Base-by-base conservation (phyloP, 106 monocot genomes). In the Posidonia australis region DNA sequence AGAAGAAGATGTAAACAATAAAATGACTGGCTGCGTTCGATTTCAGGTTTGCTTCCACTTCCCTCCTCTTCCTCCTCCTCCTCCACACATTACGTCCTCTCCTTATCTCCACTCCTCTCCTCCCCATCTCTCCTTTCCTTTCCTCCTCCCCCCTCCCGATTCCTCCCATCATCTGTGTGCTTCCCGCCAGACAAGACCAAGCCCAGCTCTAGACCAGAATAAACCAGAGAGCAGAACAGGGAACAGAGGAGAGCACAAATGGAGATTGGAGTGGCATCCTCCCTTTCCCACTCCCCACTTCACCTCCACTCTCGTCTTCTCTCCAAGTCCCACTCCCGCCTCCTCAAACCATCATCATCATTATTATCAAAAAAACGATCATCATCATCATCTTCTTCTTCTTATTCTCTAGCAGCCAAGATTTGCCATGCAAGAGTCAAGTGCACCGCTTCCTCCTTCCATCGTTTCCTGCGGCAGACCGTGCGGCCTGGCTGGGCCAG, bases 221-320 rank as follows among this genome's bases (percentile, higher is more conserved):
- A 16, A 13, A 17, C 30, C 17, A 16, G 18, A 32, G 20, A 6
- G n/a, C 1, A 10, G 7, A 45, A 20, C 52, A 17, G 52, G 18
- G 20, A 17, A 6, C 55, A 12, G 25, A 12, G 25, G 10, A 22
- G 24, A 55, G 12, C 55, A 42, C 41, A 42, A 5, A 62, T 62
- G 61, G 61, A 62, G 20, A 20, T 62, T 18, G 61, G 41, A 62
- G 20, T 62, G 1, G 41, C 61, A 0, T 62, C 61, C 10, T 62
- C 61, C 9, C 61, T 62, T 5, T 62, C 61, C 42, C 61, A 19
- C 19, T 13, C 44, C 31, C 42, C 61, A 11, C 44, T 19, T 42
- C 43, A 18, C 36, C 61, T 31, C 19, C 44, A 11, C 11, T 29
- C 30, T 22, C 61, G 29, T 29, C 23, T 18, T 19, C 49, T 14